A percentile compares a stretch with the other conserved stretches of the same genome.
phyloP scores from a whole-genome alignment of 2,329 filamentous ascomycete species.

The Sporothrix globosa region DNA sequence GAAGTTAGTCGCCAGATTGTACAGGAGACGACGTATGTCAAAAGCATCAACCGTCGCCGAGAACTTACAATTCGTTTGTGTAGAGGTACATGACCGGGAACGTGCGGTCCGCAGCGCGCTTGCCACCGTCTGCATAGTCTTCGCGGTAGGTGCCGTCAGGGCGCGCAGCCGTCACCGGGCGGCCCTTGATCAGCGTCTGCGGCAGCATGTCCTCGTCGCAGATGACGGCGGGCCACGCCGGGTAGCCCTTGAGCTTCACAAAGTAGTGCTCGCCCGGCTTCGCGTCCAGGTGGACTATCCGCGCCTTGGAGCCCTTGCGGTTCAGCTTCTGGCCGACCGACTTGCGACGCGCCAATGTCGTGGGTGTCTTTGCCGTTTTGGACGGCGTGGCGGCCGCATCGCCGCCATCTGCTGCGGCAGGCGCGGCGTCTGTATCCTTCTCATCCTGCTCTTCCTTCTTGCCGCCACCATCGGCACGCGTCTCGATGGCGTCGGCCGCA shows the following conservation, averaged over 20 bases:
- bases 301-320: slow-evolving; percentile 79
- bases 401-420: slow-evolving; percentile 39
- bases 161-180: slow-evolving; percentile 81
- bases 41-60: background rate
- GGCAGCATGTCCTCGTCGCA: slow-evolving; percentile 95
- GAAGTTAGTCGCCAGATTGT: slow-evolving; percentile 23
- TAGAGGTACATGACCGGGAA: slow-evolving; percentile 94
- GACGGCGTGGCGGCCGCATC: slow-evolving; percentile 44
- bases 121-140: slow-evolving; percentile 84
- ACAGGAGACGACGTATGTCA: too few species aligned
- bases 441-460: slow-evolving; percentile 35
- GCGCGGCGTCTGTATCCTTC: background rate
- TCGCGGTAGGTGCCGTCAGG: slow-evolving; percentile 85
- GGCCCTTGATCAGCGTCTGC: slow-evolving; percentile 70
- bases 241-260: slow-evolving; percentile 91
- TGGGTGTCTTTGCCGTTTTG: slow-evolving; percentile 39
- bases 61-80: slow-evolving; percentile 95
- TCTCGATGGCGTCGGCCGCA: slow-evolving; percentile 33
- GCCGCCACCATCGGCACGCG: slow-evolving; percentile 31
- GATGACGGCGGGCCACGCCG: slow-evolving; percentile 91
- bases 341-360: slow-evolving; percentile 68
- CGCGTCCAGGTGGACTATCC: slow-evolving; percentile 73
- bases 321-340: slow-evolving; percentile 78
- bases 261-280: slow-evolving; percentile 91
- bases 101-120: slow-evolving; percentile 80